Percentiles rank a stretch among this genome's conserved stretches.
Conservation (phyloP, 139 green algal species). For the Mychonastes homosphaera region DNA sequence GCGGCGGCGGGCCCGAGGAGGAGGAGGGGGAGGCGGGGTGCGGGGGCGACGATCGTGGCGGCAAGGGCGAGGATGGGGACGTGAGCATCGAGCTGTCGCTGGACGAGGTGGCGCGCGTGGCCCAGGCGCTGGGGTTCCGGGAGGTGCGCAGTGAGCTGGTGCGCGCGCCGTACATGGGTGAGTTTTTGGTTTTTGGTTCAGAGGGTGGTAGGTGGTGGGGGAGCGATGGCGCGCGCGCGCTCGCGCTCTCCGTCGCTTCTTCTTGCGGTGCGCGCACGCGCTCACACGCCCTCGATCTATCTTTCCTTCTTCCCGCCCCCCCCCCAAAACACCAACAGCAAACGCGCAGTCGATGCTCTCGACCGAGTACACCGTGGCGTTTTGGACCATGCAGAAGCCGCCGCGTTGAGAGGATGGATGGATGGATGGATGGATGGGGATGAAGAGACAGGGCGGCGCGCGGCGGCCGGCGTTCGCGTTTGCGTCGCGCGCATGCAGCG, state of each 20-base stretch:
- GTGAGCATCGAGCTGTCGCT: slow-evolving; percentile 68
- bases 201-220: background rate
- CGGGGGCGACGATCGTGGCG: background rate
- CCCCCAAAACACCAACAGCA: slow-evolving; percentile 12
- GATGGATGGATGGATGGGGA: no score
- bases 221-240: background rate
- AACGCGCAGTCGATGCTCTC: slow-evolving; percentile 39
- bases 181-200: background rate
- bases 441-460: no score
- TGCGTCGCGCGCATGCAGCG: no score
- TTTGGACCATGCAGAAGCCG: slow-evolving; percentile 34
- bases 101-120: slow-evolving; percentile 46
- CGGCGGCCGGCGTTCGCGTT: no score
- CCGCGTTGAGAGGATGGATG: no score
- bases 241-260: background rate
- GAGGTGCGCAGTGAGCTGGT: slow-evolving; percentile 26
- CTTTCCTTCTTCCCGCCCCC: background rate
- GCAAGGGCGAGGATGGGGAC: slow-evolving; percentile 28
- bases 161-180: slow-evolving; percentile 48
- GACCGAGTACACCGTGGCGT: slow-evolving; percentile 40
- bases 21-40: slow-evolving; percentile 9
- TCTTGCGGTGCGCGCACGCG: background rate
- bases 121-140: slow-evolving; percentile 41
- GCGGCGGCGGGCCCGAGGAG: slow-evolving; percentile 35
- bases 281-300: background rate